A percentile compares a stretch with the other conserved stretches of the same genome.
These are phyloP conservation scores for Rhodotorula taiwanensis DNA, from an alignment of 768 basidiomycete genomes.

Conservation along the genomic window DNA sequence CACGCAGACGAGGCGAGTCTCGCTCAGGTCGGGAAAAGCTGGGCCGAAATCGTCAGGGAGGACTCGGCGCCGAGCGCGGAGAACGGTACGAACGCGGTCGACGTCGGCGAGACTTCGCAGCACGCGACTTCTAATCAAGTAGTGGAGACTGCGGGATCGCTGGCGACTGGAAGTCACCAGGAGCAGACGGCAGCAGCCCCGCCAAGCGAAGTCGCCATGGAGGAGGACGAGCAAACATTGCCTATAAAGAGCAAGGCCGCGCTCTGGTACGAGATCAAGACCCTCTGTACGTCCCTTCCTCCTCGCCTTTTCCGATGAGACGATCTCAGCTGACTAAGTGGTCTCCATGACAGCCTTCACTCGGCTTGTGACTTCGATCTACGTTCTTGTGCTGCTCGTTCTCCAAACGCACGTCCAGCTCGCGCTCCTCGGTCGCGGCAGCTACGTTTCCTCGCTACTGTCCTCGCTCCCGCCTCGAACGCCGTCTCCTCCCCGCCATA, in stretches of 20 bases:
- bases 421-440: conserved; percentile 69
- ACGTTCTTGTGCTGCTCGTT: conserved; percentile 74
- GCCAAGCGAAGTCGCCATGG: not conserved
- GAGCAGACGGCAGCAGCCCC: not conserved
- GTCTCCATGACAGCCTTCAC: conserved; percentile 65
- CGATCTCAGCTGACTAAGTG: not conserved
- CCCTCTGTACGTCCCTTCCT: conserved; percentile 57
- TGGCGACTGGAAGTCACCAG: conserved; percentile 42
- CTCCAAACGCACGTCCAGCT: conserved; percentile 84
- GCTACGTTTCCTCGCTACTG: conserved; percentile 66
- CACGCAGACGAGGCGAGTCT: not conserved
- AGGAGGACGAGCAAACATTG: conserved; percentile 48
- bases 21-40: conserved; percentile 22
- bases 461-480: conserved; percentile 44
- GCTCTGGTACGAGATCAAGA: conserved; percentile 88
- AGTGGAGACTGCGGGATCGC: too few species aligned
- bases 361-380: conserved; percentile 74
- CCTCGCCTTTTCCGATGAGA: not conserved
- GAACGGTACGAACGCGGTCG: not conserved
- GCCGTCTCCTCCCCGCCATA: not conserved
- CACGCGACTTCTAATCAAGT: not conserved
- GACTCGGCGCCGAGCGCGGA: not conserved
- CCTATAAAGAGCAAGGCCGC: conserved; percentile 61
- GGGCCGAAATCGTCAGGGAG: conserved; percentile 23
- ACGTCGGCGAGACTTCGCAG: not conserved